phyloP scores from a whole-genome alignment of 345 rosid species.

The Moricandia arvensis region DNA sequence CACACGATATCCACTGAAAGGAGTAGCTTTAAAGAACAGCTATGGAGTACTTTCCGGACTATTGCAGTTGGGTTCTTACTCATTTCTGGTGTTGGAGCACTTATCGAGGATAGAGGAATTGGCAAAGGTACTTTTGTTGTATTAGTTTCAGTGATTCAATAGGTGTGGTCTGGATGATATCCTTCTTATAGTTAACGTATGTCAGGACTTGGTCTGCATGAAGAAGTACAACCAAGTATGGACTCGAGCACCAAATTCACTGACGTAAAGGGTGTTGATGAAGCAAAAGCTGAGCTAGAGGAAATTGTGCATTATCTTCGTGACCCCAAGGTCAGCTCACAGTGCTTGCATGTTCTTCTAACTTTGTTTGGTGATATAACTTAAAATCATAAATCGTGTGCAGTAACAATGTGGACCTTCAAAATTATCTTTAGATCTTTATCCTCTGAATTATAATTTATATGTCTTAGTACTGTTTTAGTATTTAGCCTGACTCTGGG shows the following conservation, averaged over 20 bases:
- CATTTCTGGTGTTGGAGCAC: conserved; percentile 90
- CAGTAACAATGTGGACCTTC: not conserved
- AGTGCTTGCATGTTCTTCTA: not conserved
- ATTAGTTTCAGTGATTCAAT: not conserved
- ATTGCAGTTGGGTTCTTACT: conserved; percentile 73
- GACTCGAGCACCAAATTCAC: conserved; percentile 87
- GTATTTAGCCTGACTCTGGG: no score
- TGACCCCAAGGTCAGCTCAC: conserved; percentile 76
- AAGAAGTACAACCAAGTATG: conserved; percentile 94
- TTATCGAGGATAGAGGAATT: conserved; percentile 86
- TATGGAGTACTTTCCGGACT: conserved; percentile 85
- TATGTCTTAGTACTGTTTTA: no score
- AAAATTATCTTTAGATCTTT: no score
- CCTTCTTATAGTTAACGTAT: conserved; percentile 5
- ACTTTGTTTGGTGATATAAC: not conserved
- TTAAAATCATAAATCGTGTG: not conserved
- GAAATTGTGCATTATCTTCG: conserved; percentile 97
- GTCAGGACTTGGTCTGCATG: conserved; percentile 85
- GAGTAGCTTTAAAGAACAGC: conserved; percentile 82
- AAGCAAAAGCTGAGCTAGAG: conserved; percentile 94
- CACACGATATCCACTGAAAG: conserved; percentile 81
- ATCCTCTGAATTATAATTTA: no score
- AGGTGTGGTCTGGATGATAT: not conserved
- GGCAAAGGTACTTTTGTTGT: conserved; percentile 64
- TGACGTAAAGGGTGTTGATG: conserved; percentile 96